Conservation (phyloP, 2,329 filamentous ascomycete genomes). For the Aspergillus amoenus region DNA sequence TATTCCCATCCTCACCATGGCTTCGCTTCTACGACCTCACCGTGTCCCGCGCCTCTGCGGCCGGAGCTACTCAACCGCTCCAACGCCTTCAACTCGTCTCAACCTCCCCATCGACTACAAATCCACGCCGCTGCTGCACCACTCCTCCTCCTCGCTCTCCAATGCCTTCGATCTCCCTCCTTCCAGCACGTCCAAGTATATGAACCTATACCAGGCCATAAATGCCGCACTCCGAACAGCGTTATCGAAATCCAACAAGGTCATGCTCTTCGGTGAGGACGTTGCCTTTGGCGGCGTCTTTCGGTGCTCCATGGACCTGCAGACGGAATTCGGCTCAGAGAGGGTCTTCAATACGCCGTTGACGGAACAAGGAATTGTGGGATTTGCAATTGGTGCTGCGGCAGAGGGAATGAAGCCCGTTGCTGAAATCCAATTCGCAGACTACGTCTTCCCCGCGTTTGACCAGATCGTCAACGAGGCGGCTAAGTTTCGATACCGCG, state of each 20-base stretch:
- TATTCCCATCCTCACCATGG: not conserved
- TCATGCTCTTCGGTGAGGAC: conserved; percentile 93
- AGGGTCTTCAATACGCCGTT: conserved; percentile 96
- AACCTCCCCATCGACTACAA: conserved; percentile 88
- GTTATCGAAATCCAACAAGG: conserved; percentile 77
- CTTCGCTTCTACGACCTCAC: not conserved
- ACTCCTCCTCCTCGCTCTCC: conserved; percentile 72
- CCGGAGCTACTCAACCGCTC: conserved; percentile 47
- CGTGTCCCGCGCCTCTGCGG: conserved; percentile 16
- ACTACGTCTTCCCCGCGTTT: conserved; percentile 90
- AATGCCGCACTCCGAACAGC: conserved; percentile 85
- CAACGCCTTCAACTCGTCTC: conserved; percentile 58
- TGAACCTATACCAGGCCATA: conserved; percentile 93
- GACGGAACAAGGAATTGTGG: conserved; percentile 90
- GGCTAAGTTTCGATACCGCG: conserved; percentile 80
- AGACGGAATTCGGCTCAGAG: conserved; percentile 81
- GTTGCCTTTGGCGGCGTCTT: conserved; percentile 97
- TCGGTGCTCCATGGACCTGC: conserved; percentile 85
- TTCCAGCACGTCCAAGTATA: conserved; percentile 72
- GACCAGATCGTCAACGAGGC: conserved; percentile 94
- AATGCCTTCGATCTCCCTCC: conserved; percentile 71
- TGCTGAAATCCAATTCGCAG: conserved; percentile 93
- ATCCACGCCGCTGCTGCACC: conserved; percentile 75
- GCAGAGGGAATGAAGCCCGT: conserved; percentile 90
- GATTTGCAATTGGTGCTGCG: conserved; percentile 87